phyloP scores from a whole-genome alignment of 192 early-diverging fungal genomes.

The Borealophlyctis nickersoniae region DNA sequence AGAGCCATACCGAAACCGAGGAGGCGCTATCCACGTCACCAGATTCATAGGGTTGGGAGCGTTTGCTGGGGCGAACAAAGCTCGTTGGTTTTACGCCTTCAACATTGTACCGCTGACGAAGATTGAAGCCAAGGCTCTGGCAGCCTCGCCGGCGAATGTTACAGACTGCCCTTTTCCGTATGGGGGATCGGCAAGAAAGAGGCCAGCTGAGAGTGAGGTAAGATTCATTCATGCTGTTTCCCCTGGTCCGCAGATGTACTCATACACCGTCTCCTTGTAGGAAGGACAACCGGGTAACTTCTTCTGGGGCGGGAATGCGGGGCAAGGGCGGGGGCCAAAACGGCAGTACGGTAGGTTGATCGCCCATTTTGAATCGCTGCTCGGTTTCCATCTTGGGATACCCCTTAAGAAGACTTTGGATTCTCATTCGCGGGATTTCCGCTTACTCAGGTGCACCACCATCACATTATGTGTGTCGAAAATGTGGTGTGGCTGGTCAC shows the following conservation, averaged over 20 bases:
- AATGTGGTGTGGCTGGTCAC: constrained; percentile 56
- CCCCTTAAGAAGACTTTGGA: too few relatives aligned
- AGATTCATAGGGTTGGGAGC: constrained; percentile 80
- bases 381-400: too few relatives aligned
- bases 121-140: constrained; percentile 33
- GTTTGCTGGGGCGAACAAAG: constrained; percentile 65
- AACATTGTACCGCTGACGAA: constrained; percentile 67
- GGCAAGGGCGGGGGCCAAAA: too few relatives aligned
- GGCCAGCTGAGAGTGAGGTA: constrained; percentile 9
- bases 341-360: too few relatives aligned
- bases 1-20: constrained; percentile 70
- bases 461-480: constrained; percentile 50
- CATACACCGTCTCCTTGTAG: too few relatives aligned
- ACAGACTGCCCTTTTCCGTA: constrained; percentile 42
- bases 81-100: constrained; percentile 91
- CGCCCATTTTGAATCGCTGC: too few relatives aligned
- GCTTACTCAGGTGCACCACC: constrained; percentile 33
- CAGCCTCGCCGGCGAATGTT: constrained; percentile 45
- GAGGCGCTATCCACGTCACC: constrained; percentile 57
- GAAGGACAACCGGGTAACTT: too few relatives aligned
- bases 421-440: too few relatives aligned
- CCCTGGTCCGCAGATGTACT: not conserved
- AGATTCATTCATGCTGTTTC: not conserved
- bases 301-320: too few relatives aligned
- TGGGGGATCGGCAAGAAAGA: constrained; percentile 10